Percentiles rank a stretch among this genome's conserved stretches.
Conservation (phyloP, 2,329 filamentous ascomycete species). For the Blumeria hordei region DNA sequence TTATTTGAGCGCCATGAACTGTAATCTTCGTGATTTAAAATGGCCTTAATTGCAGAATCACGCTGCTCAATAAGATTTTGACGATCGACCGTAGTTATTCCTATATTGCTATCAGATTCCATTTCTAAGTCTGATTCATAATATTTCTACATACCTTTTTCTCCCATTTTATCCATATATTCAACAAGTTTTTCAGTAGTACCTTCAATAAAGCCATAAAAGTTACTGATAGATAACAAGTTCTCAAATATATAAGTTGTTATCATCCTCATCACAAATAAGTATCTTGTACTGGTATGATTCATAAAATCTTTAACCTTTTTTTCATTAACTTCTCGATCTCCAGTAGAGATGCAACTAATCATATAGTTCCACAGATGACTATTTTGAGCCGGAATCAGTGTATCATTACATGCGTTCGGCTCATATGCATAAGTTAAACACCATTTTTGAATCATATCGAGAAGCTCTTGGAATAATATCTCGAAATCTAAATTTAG, state of each 20-base stretch:
- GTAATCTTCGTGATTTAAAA: conserved; percentile 17
- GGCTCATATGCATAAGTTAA: conserved; percentile 8
- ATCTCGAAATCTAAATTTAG: conserved; percentile 4
- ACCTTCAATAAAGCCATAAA: conserved; percentile 13
- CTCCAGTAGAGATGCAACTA: conserved; percentile 11
- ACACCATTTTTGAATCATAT: conserved; percentile 13
- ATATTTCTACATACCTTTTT: conserved; percentile 11
- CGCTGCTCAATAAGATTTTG: conserved; percentile 17
- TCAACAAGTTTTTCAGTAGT: conserved; percentile 9
- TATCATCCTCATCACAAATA: conserved; percentile 18
- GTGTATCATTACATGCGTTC: conserved; percentile 7
- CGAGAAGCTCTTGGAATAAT: conserved; percentile 6
- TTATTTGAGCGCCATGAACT: conserved; percentile 7
- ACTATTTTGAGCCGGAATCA: conserved; percentile 8
- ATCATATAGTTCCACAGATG: conserved; percentile 18
- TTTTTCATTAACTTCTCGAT: conserved; percentile 15
- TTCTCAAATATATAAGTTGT: conserved; percentile 17
- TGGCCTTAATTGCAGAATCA: conserved; percentile 16
- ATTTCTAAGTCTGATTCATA: background rate
- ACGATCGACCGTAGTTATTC: conserved; percentile 9
- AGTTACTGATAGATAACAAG: conserved; percentile 16
- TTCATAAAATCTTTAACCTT: conserved; percentile 14
- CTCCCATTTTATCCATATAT: conserved; percentile 6
- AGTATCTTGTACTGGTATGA: conserved; percentile 13
- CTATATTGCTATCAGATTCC: conserved; percentile 3